phyloP scores from a whole-genome alignment of 2,329 filamentous ascomycete species.

The Hysterium pulicare region DNA sequence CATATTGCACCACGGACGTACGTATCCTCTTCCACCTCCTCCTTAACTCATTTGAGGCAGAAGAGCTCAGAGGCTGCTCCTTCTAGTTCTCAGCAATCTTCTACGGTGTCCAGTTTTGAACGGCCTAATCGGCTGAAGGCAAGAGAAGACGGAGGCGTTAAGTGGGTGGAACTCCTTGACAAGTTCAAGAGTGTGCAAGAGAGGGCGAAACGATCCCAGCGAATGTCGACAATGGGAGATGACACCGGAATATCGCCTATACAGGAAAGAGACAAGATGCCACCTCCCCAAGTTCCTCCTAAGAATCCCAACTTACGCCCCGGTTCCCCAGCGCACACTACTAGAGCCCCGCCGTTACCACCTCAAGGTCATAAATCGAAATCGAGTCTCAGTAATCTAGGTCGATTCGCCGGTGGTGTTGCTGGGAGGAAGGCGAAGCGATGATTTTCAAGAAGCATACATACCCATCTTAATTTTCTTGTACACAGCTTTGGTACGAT shows the following conservation, averaged over 20 bases:
- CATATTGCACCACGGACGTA: conserved; percentile 79
- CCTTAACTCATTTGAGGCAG: conserved; percentile 38
- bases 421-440: conserved; percentile 36
- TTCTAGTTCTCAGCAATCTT: conserved; percentile 29
- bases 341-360: conserved; percentile 15
- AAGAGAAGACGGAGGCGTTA: conserved; percentile 78
- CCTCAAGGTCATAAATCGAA: conserved; percentile 32
- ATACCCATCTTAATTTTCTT: too few relatives aligned
- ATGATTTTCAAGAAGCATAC: conserved; percentile 3
- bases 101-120: conserved; percentile 45
- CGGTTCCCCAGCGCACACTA: conserved; percentile 20
- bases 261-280: conserved; percentile 27
- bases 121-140: conserved; percentile 71
- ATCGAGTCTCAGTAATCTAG: conserved; percentile 44
- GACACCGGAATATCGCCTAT: conserved; percentile 23
- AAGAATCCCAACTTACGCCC: conserved; percentile 20
- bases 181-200: conserved; percentile 94
- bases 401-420: conserved; percentile 44
- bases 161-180: conserved; percentile 89
- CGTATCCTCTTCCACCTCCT: conserved; percentile 43
- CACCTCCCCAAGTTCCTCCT: conserved; percentile 22
- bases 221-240: conserved; percentile 43
- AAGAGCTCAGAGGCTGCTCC: conserved; percentile 40
- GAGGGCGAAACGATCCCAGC: conserved; percentile 68
- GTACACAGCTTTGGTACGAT: too few relatives aligned